Evolutionary conservation across 2,329 filamentous ascomycete genomes (phyloP), one percentile per base, ranked within the genome.

Genomic region (Xylariomycetidae sp.): DNA sequence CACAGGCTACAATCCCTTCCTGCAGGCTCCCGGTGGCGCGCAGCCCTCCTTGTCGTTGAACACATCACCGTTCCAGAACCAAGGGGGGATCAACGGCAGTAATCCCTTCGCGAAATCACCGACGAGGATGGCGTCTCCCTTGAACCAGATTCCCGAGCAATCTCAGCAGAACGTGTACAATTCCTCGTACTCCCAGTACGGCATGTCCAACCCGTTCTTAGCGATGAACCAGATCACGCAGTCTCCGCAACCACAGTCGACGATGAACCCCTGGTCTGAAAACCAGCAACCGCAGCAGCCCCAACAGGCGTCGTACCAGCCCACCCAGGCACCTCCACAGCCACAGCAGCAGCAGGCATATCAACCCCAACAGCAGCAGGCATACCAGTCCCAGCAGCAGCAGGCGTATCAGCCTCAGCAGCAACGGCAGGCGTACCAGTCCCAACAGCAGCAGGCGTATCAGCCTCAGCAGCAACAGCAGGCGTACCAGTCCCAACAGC

Each of bases 1-100:
- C 26, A 45, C 64, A 4, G 60, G 60, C 33, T 69, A 72, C 45
- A 77, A 77, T 39, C 72, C 73, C 0, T 76, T 74, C 49, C 58
- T 74, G 25, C 56, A 58, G 37, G 31, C 50, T 17, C 43, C 53
- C 33, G 10, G 49, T 43, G 37, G 23, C 26, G 17, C 58, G 18
- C 59, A 61, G 30, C 43, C 49, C n/a, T 25, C 39, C n/a, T 22
- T 53, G 25, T 48, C 52, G 1, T 37, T 56, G 24, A 57, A 51
- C 31, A 55, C 48, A 8, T 45, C 47, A 3, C 42, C 46, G 2
- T 47, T 48, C 27, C 48, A 54, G 16, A 46, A 37, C 16, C 53
- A 53, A 23, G 48, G 48, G n/a, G 28, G 50, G 19, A 41, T 46
- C 19, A 29, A 17, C 26, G 45, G 34, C 16, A 48, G 39, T 29